Evolutionary conservation across 768 basidiomycete genomes (phyloP).

Genomic region (Boletellus ananas): DNA sequence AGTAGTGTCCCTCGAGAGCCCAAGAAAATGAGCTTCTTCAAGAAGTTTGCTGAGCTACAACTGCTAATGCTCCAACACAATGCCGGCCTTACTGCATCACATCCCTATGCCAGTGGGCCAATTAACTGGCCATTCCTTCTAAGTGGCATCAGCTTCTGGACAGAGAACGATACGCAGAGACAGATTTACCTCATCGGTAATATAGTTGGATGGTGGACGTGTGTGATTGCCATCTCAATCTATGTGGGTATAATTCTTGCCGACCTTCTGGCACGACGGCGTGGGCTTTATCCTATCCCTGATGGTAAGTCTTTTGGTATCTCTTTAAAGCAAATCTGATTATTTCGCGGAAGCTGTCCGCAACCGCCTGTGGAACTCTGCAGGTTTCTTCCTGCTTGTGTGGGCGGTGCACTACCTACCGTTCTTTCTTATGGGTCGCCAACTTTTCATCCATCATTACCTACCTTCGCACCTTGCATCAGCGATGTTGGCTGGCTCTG

Average conservation of each 20-base stretch:
- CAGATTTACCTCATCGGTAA: constrained; percentile 98
- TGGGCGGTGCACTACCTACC: constrained; percentile 97
- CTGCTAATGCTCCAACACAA: constrained; percentile 97
- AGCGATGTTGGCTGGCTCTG: constrained; percentile 86
- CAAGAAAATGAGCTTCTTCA: constrained; percentile 87
- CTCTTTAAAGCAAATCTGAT: not conserved
- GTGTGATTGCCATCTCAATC: constrained; percentile 79
- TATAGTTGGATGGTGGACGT: constrained; percentile 91
- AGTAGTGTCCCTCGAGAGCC: constrained; percentile 57
- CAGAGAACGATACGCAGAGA: constrained; percentile 73
- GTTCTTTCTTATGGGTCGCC: constrained; percentile 97
- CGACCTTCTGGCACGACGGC: constrained; percentile 82
- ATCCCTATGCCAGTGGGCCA: constrained; percentile 94
- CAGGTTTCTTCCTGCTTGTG: constrained; percentile 90
- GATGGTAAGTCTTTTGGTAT: constrained; percentile 57
- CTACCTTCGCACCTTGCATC: constrained; percentile 94
- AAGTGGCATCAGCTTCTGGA: constrained; percentile 99
- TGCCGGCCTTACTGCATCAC: constrained; percentile 95
- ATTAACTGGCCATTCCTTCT: constrained; percentile 98
- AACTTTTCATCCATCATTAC: constrained; percentile 97
- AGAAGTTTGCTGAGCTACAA: constrained; percentile 91
- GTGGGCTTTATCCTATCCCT: constrained; percentile 81
- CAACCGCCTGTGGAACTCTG: constrained; percentile 92
- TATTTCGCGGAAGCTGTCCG: constrained; percentile 61
- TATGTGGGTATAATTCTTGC: constrained; percentile 89